A percentile compares a stretch with the other conserved stretches of the same genome.
phyloP scores from a whole-genome alignment of 805 yeast species.

The Lipomyces mesembrius region DNA sequence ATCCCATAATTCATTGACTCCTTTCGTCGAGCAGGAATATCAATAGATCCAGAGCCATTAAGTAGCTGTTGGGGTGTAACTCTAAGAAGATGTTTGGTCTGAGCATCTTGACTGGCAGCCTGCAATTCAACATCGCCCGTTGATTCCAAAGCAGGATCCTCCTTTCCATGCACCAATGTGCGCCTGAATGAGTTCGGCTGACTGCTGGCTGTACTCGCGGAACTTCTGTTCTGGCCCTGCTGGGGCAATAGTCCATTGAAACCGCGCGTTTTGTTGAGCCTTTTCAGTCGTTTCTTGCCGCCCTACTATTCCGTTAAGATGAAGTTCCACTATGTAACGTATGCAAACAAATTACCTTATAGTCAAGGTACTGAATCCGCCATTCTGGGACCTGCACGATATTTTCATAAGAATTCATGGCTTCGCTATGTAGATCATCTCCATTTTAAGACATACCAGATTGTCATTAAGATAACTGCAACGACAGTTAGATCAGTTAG shows the following conservation, averaged over 20 bases:
- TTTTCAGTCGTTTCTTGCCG: conserved; percentile 60
- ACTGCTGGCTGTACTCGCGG: no score
- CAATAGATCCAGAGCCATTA: conserved; percentile 10
- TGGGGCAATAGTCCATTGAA: not conserved
- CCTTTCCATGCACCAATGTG: not conserved
- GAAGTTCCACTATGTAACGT: not conserved
- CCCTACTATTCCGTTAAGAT: conserved; percentile 33
- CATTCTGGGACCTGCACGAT: conserved; percentile 49
- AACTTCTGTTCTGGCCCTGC: not conserved
- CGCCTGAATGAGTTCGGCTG: not conserved
- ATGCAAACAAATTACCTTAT: conserved; percentile 40
- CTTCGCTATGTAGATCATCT: not conserved
- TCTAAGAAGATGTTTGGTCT: conserved; percentile 7
- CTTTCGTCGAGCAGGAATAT: conserved; percentile 16
- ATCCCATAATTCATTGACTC: not conserved
- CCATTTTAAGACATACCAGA: conserved; percentile 35
- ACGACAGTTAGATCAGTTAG: not conserved
- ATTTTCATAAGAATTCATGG: not conserved
- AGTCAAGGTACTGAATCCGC: conserved; percentile 51
- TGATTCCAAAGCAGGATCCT: not conserved
- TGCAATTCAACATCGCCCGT: not conserved
- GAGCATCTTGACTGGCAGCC: not conserved
- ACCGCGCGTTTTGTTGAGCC: conserved; percentile 40
- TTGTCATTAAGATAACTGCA: conserved; percentile 42
- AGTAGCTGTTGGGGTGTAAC: conserved; percentile 33